phyloP scores from a whole-genome alignment of 2,329 filamentous ascomycete species.

The Decorospora gaudefroyi region DNA sequence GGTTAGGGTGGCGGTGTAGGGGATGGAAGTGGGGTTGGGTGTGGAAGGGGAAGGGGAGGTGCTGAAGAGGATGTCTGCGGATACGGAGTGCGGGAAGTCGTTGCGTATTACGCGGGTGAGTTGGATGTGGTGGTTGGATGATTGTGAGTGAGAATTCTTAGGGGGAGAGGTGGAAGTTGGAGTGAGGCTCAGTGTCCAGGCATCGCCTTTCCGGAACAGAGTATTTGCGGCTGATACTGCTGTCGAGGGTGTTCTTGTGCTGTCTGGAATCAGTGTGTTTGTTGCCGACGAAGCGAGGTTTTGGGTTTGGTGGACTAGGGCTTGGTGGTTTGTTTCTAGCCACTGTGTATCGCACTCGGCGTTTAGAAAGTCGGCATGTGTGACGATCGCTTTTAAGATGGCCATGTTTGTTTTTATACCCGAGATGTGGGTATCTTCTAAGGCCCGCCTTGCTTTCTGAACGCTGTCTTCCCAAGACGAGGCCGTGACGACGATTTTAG shows the following conservation, averaged over 20 bases:
- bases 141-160: too few species aligned
- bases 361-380: conserved; percentile 55
- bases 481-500: conserved; percentile 63
- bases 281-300: conserved; percentile 1
- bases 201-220: conserved; percentile 62
- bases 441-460: conserved; percentile 58
- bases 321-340: conserved; percentile 57
- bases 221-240: conserved; percentile 41
- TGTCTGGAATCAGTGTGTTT: neutral
- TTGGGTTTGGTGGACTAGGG: conserved; percentile 44
- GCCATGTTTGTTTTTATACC: conserved; percentile 64
- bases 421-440: conserved; percentile 60
- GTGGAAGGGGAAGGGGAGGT: conserved; percentile 55
- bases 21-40: conserved; percentile 36
- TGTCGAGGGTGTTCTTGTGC: conserved; percentile 3
- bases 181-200: conserved; percentile 59
- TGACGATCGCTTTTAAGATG: conserved; percentile 59
- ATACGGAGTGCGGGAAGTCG: conserved; percentile 61
- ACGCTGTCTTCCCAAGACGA: conserved; percentile 58
- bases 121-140: conserved; percentile 55
- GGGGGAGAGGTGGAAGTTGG: conserved; percentile 31
- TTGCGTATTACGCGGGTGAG: conserved; percentile 61
- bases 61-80: conserved; percentile 60
- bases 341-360: conserved; percentile 61
- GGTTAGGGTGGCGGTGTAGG: conserved; percentile 54